Evolutionary conservation across 2,329 filamentous ascomycete species (phyloP), one percentile per base, ranked within the genome.

Genomic region (Sarocladiaceae sp.): DNA sequence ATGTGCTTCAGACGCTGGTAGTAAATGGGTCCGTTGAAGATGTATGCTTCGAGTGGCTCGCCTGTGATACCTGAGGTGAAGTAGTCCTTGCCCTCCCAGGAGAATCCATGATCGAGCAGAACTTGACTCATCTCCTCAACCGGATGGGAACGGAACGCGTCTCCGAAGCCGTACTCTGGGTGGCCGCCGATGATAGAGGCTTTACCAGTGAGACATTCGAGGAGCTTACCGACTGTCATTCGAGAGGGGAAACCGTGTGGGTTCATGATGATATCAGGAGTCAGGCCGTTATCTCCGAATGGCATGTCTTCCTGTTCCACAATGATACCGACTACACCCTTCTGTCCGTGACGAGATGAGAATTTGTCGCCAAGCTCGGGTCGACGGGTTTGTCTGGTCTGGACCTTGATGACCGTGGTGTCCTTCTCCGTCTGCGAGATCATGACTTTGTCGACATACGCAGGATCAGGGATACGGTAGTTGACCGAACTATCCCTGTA

Each of bases 191-290:
- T 71, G 2, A 99, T 85, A 12, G 92, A 90, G 0, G 94, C 94
- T 71, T 99, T 99, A 58, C 94, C 94, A 0, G 92, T 90, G 15
- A 99, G 78, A 40, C 96, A 88, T 67, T 99, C 94, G 49, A 99
- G 82, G 77, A 99, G 88, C 71, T 99, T 99, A 28, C 94, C 94
- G 56, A 99, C 94, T 51, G 94, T 99, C 94, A 99, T 99, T 69
- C 94, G 94, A 28, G 93, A 97, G 1, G 94, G 94, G 79, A 99
- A 99, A 84, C 94, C 94, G 73, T 99, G 94, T 0, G 95, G 94
- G 75, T 99, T 99, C 94, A 99, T 99, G 82, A 99, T 99, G 59
- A 99, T 97, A 70, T 99, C 94, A 0, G 94, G 94, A n/a, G 85
- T 87, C 59, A 99, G 83, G 2, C 94, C 95, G 50, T 80, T 76